Percentiles rank a stretch among this genome's conserved stretches.
Conservation (phyloP, 352 stramenopile genomes). For the Halophytophthora polymorphica region DNA sequence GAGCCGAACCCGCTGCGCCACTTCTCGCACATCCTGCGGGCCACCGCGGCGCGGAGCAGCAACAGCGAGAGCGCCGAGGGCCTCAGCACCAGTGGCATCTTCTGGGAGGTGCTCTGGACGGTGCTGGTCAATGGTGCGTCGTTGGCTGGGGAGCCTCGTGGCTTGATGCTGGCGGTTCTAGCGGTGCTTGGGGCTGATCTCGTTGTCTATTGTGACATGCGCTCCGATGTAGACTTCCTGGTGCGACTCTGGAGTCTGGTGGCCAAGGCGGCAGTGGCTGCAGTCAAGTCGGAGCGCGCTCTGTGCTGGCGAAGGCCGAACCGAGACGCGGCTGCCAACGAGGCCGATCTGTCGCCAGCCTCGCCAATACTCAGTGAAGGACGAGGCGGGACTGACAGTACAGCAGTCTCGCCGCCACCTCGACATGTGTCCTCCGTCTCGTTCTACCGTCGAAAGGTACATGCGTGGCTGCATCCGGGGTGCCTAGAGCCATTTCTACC, state of each 20-base stretch:
- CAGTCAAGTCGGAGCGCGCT: conserved; percentile 37
- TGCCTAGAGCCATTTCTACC: too few relatives aligned
- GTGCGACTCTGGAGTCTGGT: conserved; percentile 57
- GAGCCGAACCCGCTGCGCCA: conserved; percentile 57
- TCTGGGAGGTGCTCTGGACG: conserved; percentile 72
- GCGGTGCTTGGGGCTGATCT: neutral
- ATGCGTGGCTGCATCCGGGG: too few relatives aligned
- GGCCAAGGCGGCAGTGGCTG: conserved; percentile 54
- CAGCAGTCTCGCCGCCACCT: conserved; percentile 10
- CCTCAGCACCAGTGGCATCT: conserved; percentile 19
- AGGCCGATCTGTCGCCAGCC: conserved; percentile 2
- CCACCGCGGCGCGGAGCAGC: conserved; percentile 21
- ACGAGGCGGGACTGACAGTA: conserved; percentile 4
- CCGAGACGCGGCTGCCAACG: conserved; percentile 4
- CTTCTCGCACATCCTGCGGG: conserved; percentile 38
- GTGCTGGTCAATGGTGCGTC: conserved; percentile 71
- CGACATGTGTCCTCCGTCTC: conserved; percentile 31
- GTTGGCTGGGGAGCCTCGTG: too few relatives aligned
- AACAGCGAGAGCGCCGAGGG: conserved; percentile 8
- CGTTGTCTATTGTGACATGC: too few relatives aligned
- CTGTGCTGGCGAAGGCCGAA: conserved; percentile 20
- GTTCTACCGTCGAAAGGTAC: conserved; percentile 76
- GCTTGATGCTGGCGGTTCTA: too few relatives aligned
- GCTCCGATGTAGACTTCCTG: conserved; percentile 75
- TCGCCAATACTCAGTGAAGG: conserved; percentile 9